Conservation (phyloP, 768 basidiomycete species). For the Russula virescens region DNA sequence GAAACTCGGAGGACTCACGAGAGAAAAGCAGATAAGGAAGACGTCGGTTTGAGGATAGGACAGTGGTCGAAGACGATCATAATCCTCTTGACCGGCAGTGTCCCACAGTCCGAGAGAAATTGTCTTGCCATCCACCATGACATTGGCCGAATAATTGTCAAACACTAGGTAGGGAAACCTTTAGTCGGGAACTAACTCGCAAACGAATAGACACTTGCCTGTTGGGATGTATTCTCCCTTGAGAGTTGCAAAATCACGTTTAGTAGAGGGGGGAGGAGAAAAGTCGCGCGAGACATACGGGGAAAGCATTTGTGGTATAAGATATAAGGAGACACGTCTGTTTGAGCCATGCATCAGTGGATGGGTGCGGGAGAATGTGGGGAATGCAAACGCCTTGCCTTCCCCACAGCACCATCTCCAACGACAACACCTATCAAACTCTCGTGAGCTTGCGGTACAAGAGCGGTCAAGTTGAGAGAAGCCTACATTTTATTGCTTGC, state of each 20-base stretch:
- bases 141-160: conserved; percentile 98
- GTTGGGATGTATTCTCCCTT: conserved; percentile 97
- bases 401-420: conserved; percentile 97
- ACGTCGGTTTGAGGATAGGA: conserved; percentile 99
- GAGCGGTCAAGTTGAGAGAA: conserved; percentile 17
- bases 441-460: conserved; percentile 27
- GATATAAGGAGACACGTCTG: conserved; percentile 99
- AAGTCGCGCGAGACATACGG: conserved; percentile 46
- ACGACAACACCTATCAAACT: conserved; percentile 84
- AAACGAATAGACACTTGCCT: conserved; percentile 42
- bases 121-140: conserved; percentile 98
- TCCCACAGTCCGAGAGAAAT: conserved; percentile 99
- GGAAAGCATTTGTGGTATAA: conserved; percentile 98
- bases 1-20: conserved; percentile 96
- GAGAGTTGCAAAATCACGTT: background rate
- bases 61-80: conserved; percentile 93
- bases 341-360: conserved; percentile 26
- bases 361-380: background rate
- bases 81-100: conserved; percentile 99
- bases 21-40: conserved; percentile 97
- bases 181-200: conserved; percentile 5
- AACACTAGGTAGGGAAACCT: conserved; percentile 56
- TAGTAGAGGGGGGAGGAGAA: conserved; percentile 11
- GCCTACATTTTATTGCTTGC: conserved; percentile 89
- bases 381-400: conserved; percentile 48